phyloP scores from a whole-genome alignment of 2,329 filamentous ascomycete genomes.

The Alternaria sp. region DNA sequence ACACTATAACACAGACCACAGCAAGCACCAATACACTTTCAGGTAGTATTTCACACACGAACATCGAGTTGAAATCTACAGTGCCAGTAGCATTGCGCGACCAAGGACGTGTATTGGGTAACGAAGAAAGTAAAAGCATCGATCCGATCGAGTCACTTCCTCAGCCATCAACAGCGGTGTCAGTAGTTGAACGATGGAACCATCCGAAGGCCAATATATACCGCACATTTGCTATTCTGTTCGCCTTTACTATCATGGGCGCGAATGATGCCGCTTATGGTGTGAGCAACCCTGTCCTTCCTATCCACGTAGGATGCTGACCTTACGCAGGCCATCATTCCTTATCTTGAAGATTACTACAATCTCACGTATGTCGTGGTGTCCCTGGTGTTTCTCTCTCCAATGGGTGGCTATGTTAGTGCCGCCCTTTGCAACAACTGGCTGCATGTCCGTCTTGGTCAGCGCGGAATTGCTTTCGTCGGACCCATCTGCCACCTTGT shows the following conservation, averaged over 20 bases:
- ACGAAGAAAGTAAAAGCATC: conserved; percentile 16
- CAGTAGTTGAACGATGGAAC: conserved; percentile 68
- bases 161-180: conserved; percentile 53
- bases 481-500: conserved; percentile 68
- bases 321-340: conserved; percentile 15
- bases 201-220: conserved; percentile 64
- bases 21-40: conserved; percentile 1
- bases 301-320: not conserved
- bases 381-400: conserved; percentile 71
- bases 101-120: conserved; percentile 3
- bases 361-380: conserved; percentile 67
- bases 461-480: conserved; percentile 74
- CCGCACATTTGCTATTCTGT: conserved; percentile 65
- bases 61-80: not conserved
- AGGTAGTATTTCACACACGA: not conserved
- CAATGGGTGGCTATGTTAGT: conserved; percentile 69
- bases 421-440: conserved; percentile 70
- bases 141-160: conserved; percentile 50
- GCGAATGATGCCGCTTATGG: conserved; percentile 72
- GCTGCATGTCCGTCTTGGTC: conserved; percentile 70
- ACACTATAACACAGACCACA: conserved; percentile 15
- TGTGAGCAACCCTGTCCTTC: conserved; percentile 52
- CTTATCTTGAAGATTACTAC: conserved; percentile 67
- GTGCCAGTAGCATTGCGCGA: not conserved
- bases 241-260: conserved; percentile 69